Base-by-base conservation (phyloP, 2,329 filamentous ascomycete species). In the Aspergillus arachidicola region DNA sequence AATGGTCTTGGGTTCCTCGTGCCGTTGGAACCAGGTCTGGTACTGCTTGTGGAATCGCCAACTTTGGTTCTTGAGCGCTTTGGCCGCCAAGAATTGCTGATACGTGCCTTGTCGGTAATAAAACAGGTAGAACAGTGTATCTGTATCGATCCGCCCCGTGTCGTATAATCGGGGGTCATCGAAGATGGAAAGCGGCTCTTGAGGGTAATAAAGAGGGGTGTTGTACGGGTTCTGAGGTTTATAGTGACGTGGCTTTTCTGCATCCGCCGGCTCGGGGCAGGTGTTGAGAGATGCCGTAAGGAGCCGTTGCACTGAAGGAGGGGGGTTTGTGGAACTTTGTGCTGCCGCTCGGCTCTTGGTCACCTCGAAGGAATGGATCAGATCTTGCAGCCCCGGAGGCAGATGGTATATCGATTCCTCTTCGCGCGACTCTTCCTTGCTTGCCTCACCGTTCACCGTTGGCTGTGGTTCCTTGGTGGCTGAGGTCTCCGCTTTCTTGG, bases 1-100 rank as follows among this genome's bases (percentile, higher is more conserved):
- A 74, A 99, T 99, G 71, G 89, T 94, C 84, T 99, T 99, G 21
- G 95, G 95, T 82, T 99, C 95, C 76, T 99, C 95, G 70, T 99
- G 95, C 58, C 95, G 87, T 79, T 99, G 95, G 75, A 99, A 99
- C 95, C 95, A 99, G 1, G 95, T 99, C 79, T 97, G 95, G 76
- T 99, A 99, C 79, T 98, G 95, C 84, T 99, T 99, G 82, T 99
- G 95, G 78, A 99, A 99, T 61, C 95, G 87, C 95, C 95, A 99
- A 79, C 94, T 97, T 79, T 99, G 95, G 69, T 94, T 92, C 81
- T 99, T 99, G 58, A 99, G 83, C n/a, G 95, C 93, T 80, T 96
- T 97, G 16, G 95, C 95, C 1, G 95, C 93, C 63, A 98, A 85
- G 75, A 94, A 97, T 77, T 99, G 95, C 77, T 98, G 94, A 71